Evolutionary conservation across 1,139 yeast genomes (phyloP).

Genomic region (Hansenula lynferdii): DNA sequence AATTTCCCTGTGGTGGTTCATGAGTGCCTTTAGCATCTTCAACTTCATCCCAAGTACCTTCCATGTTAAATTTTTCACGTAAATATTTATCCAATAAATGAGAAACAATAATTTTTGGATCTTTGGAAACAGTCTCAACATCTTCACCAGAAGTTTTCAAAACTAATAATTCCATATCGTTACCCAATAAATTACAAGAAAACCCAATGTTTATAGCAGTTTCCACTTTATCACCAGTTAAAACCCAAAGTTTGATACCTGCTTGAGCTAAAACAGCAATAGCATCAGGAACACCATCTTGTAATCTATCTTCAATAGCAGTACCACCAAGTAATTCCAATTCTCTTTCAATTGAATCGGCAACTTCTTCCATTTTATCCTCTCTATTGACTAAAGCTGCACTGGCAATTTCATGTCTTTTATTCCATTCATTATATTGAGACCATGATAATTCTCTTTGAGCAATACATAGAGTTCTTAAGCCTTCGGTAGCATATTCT

Average conservation of each 20-base stretch:
- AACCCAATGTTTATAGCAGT: constrained; percentile 98
- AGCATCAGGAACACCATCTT: constrained; percentile 94
- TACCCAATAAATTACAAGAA: constrained; percentile 85
- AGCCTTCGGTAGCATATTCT: constrained; percentile 93
- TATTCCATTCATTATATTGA: constrained; percentile 64
- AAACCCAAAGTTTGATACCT: constrained; percentile 94
- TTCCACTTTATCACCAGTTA: constrained; percentile 97
- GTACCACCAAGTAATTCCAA: constrained; percentile 86
- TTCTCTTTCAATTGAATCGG: constrained; percentile 75
- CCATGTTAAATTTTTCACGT: constrained; percentile 54
- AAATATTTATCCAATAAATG: constrained; percentile 57
- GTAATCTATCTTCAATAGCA: constrained; percentile 94
- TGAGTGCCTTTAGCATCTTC: constrained; percentile 72
- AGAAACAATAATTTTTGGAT: constrained; percentile 44
- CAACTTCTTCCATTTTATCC: constrained; percentile 67
- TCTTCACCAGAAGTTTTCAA: constrained; percentile 48
- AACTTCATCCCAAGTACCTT: constrained; percentile 48
- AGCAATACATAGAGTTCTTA: constrained; percentile 91
- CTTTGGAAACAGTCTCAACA: constrained; percentile 27
- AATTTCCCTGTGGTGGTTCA: constrained; percentile 69
- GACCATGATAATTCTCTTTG: constrained; percentile 63
- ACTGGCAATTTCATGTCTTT: constrained; percentile 68
- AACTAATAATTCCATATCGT: constrained; percentile 81
- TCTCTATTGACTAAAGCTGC: constrained; percentile 76
- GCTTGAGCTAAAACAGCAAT: constrained; percentile 81